phyloP scores from a whole-genome alignment of 352 stramenopile species.

The Blastocystis sp. region DNA sequence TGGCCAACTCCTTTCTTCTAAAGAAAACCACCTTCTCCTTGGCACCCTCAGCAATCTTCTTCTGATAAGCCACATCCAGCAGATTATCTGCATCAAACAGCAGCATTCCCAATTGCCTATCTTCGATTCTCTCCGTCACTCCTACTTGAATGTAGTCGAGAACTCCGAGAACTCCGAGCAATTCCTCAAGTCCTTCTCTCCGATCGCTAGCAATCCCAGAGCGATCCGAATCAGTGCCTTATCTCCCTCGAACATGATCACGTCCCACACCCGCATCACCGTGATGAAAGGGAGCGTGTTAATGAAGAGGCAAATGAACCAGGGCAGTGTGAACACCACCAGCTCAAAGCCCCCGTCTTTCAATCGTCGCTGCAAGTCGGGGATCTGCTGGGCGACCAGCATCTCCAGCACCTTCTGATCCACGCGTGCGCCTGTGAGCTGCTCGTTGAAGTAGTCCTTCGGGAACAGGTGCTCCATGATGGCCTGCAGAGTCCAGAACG shows the following conservation, averaged over 20 bases:
- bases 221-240: constrained; percentile 59
- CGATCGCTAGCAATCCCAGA: constrained; percentile 27
- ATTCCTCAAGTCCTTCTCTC: constrained; percentile 8
- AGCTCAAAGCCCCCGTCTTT: not conserved
- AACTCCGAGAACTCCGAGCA: constrained; percentile 41
- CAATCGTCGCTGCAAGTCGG: not conserved
- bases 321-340: constrained; percentile 41
- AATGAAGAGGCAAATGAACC: constrained; percentile 59
- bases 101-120: constrained; percentile 26
- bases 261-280: constrained; percentile 48
- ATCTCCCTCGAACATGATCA: constrained; percentile 54
- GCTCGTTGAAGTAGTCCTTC: constrained; percentile 54
- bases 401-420: constrained; percentile 43
- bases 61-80: constrained; percentile 57
- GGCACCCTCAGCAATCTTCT: not conserved
- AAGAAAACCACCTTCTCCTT: constrained; percentile 45
- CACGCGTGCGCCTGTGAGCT: constrained; percentile 29
- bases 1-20: constrained; percentile 6
- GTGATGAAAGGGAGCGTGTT: constrained; percentile 54
- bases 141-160: constrained; percentile 34
- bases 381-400: constrained; percentile 1
- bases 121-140: not conserved
- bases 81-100: constrained; percentile 56
- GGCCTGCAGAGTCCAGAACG: constrained; percentile 51
- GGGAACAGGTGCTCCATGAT: constrained; percentile 49